Evolutionary conservation across 2,329 filamentous ascomycete species (phyloP).

Genomic region (Sporothrix luriei): DNA sequence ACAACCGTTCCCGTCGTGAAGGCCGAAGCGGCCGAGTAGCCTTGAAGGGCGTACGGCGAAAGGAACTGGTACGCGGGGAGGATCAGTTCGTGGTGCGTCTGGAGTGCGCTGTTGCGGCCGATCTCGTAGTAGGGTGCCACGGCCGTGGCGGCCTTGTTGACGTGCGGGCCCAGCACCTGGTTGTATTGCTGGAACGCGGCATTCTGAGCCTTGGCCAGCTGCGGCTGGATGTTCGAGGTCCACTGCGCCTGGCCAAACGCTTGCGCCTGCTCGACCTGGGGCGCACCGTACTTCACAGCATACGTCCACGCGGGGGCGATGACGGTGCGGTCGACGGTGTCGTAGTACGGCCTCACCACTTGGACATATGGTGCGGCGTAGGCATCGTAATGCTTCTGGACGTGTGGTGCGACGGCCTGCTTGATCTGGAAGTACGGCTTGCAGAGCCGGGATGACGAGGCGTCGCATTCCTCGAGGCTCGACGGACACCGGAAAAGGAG

Average conservation of each 20-base stretch:
- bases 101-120: conserved; percentile 62
- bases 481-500: conserved; percentile 81
- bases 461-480: conserved; percentile 66
- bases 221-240: conserved; percentile 76
- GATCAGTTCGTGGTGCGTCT: conserved; percentile 72
- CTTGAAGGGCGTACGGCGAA: conserved; percentile 69
- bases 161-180: conserved; percentile 70
- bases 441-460: conserved; percentile 76
- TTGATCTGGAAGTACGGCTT: conserved; percentile 74
- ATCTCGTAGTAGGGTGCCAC: conserved; percentile 73
- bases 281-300: conserved; percentile 73
- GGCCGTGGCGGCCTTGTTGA: conserved; percentile 61
- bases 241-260: conserved; percentile 72
- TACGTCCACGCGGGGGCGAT: conserved; percentile 69
- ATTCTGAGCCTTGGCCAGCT: conserved; percentile 65
- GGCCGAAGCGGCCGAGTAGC: conserved; percentile 66
- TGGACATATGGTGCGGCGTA: conserved; percentile 85
- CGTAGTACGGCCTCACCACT: conserved; percentile 73
- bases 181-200: conserved; percentile 69
- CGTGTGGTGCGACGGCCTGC: conserved; percentile 67
- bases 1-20: conserved; percentile 71
- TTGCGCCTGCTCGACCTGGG: conserved; percentile 68
- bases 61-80: conserved; percentile 75
- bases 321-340: conserved; percentile 62
- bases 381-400: conserved; percentile 80